phyloP scores from a whole-genome alignment of 208 protist species.

The Leishmania tarentolae region DNA sequence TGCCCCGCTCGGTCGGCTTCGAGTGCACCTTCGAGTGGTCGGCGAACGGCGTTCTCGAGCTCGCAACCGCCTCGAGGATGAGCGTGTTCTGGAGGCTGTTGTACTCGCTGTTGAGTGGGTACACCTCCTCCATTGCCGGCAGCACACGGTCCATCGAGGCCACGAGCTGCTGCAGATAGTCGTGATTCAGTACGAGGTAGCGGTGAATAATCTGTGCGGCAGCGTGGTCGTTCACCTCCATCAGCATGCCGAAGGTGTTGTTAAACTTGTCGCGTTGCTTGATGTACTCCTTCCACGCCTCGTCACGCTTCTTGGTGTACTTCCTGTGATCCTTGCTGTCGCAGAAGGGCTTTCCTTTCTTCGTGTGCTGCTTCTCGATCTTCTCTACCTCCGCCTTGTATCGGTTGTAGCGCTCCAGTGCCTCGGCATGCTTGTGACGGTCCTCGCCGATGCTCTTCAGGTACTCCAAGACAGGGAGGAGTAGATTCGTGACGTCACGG shows the following conservation, averaged over 20 bases:
- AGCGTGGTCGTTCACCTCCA: slow-evolving; percentile 75
- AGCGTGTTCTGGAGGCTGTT: slow-evolving; percentile 56
- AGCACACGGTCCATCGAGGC: slow-evolving; percentile 48
- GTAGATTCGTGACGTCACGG: slow-evolving; percentile 57
- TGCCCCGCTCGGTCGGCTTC: background rate
- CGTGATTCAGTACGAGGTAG: slow-evolving; percentile 59
- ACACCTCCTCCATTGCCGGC: slow-evolving; percentile 55
- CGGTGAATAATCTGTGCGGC: slow-evolving; percentile 67
- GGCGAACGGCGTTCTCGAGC: slow-evolving; percentile 36
- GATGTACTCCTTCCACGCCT: slow-evolving; percentile 41
- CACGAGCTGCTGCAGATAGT: slow-evolving; percentile 60
- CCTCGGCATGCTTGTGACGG: slow-evolving; percentile 37
- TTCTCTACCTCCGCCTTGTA: slow-evolving; percentile 66
- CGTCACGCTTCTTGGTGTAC: slow-evolving; percentile 51
- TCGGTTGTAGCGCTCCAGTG: slow-evolving; percentile 45
- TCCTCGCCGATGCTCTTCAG: slow-evolving; percentile 37
- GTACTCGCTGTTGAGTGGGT: slow-evolving; percentile 68
- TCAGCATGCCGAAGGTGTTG: slow-evolving; percentile 50
- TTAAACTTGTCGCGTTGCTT: slow-evolving; percentile 49
- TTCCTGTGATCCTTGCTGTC: slow-evolving; percentile 67
- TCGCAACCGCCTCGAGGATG: slow-evolving; percentile 51
- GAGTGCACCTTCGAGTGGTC: slow-evolving; percentile 36
- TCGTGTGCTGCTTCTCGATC: slow-evolving; percentile 59
- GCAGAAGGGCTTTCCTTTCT: slow-evolving; percentile 65
- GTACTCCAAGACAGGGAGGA: slow-evolving; percentile 58